Evolutionary conservation across 805 yeast species (phyloP).

Genomic region (Yamadazyma ubonensis): DNA sequence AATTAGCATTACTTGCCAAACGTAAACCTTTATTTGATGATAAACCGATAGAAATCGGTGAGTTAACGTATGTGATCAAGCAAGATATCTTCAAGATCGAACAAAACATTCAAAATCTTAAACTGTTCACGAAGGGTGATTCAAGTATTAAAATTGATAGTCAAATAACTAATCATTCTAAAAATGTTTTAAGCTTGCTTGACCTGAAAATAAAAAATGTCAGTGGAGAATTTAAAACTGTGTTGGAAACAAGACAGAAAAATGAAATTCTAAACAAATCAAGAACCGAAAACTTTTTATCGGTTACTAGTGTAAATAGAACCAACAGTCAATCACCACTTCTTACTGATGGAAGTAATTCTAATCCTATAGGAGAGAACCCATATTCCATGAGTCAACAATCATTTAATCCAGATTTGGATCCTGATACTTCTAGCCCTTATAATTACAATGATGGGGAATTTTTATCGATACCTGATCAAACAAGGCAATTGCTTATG

Average conservation of each 20-base stretch:
- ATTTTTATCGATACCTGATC: constrained; percentile 74
- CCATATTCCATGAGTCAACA: constrained; percentile 25
- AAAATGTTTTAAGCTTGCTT: constrained; percentile 81
- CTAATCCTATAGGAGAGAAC: constrained; percentile 29
- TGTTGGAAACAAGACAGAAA: constrained; percentile 82
- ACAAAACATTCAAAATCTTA: constrained; percentile 62
- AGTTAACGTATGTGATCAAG: constrained; percentile 80
- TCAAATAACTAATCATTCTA: constrained; percentile 73
- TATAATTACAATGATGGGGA: constrained; percentile 37
- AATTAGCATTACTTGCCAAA: constrained; percentile 82
- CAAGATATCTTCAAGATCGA: constrained; percentile 86
- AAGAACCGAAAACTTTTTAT: constrained; percentile 80
- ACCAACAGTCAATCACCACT: constrained; percentile 30
- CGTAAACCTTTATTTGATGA: constrained; percentile 91
- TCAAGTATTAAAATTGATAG: constrained; percentile 44
- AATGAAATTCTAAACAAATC: constrained; percentile 77
- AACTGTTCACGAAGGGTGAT: constrained; percentile 49
- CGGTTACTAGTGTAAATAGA: constrained; percentile 36
- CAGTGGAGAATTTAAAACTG: constrained; percentile 86
- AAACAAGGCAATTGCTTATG: constrained; percentile 72
- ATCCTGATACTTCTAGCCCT: constrained; percentile 27
- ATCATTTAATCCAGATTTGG: constrained; percentile 25
- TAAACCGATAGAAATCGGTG: constrained; percentile 89
- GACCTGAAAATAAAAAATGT: constrained; percentile 90
- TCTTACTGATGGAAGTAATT: constrained; percentile 10